These are phyloP conservation scores for Aspergillus neotritici DNA, from an alignment of 2,329 filamentous ascomycete species.

Conservation along the genomic window DNA sequence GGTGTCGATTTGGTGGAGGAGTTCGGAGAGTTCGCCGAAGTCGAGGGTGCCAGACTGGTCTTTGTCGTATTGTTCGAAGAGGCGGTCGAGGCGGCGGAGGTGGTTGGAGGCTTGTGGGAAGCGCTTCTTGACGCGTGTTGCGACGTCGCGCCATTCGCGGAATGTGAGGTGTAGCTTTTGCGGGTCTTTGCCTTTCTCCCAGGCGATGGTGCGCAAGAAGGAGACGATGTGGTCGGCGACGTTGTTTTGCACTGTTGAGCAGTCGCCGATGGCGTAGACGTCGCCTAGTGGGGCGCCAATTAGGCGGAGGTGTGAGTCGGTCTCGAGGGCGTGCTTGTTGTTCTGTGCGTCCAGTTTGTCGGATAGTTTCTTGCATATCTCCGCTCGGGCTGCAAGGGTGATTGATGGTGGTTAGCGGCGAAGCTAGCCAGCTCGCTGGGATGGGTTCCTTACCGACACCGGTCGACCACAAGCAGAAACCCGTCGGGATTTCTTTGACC, in stretches of 20 bases:
- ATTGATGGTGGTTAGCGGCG: background rate
- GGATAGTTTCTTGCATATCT: conserved; percentile 70
- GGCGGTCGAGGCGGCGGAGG: conserved; percentile 78
- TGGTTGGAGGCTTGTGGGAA: conserved; percentile 90
- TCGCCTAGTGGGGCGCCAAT: conserved; percentile 86
- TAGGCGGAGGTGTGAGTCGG: conserved; percentile 84
- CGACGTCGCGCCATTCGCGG: conserved; percentile 79
- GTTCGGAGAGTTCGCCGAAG: conserved; percentile 82
- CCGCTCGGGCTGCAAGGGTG: conserved; percentile 57
- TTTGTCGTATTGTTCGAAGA: conserved; percentile 88
- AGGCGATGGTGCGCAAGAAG: conserved; percentile 83
- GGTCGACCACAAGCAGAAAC: conserved; percentile 96
- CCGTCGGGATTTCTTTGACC: conserved; percentile 91
- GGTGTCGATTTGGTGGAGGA: conserved; percentile 85
- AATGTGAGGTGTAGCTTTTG: conserved; percentile 83
- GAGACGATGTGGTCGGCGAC: conserved; percentile 83
- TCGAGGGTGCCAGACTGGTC: conserved; percentile 90
- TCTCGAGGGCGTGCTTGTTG: conserved; percentile 88
- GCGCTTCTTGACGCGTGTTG: conserved; percentile 73
- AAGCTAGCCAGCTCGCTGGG: background rate
- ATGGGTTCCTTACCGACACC: conserved; percentile 57
- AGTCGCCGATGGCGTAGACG: conserved; percentile 95
- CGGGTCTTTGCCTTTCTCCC: conserved; percentile 85
- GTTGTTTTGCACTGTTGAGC: conserved; percentile 95
- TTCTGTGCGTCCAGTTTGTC: conserved; percentile 72